Base-by-base conservation (phyloP, 176 grass and related monocot genomes). In the Ampelocalamus luodianensis region DNA sequence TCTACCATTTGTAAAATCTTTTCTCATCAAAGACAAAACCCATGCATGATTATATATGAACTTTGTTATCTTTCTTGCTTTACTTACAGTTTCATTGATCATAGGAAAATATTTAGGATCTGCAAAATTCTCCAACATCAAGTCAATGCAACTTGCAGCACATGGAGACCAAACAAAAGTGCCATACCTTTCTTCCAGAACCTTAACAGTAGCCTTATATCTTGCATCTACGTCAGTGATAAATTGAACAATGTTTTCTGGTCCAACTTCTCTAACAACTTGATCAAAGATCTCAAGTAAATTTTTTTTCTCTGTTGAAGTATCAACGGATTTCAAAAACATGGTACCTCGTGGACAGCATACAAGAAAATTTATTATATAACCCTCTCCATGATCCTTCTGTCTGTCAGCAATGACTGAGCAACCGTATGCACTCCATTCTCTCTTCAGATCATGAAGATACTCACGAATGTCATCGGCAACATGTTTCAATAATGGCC, bases 1-100 rank as follows among this genome's bases (percentile, higher is more conserved):
- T 79, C 72, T 68, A 65, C 91, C 91, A 53, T 87, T 84, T 69
- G 91, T 92, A 68, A 87, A 92, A 48, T 92, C 87, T 80, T 87
- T 90, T 76, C 91, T 90, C 87, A 92, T 90, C 65, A 92, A 89
- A 44, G 87, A 82, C 60, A 92, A 68, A 83, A 86, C 80, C 79
- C 87, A 92, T 42, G 90, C 87, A 84, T 79, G 87, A 34, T 89
- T 92, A 55, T 92, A 92, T 63, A 92, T 71, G 72, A 92, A 92
- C 46, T 72, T 89, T 39, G 84, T 92, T 83, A 92, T 73, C 71
- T 84, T 84, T 79, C 54, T 86, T 46, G 87, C 84, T 60, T 92
- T 92, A 83, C 26, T 83, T 83, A 92, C 53, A 70, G 79, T 87
- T 83, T 90, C 91, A 36, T 84, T 55, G 12, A 92, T 87, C 65